Base-by-base conservation (phyloP, 371 early-diverging fungal species). In the Rhizopus arrhizus region DNA sequence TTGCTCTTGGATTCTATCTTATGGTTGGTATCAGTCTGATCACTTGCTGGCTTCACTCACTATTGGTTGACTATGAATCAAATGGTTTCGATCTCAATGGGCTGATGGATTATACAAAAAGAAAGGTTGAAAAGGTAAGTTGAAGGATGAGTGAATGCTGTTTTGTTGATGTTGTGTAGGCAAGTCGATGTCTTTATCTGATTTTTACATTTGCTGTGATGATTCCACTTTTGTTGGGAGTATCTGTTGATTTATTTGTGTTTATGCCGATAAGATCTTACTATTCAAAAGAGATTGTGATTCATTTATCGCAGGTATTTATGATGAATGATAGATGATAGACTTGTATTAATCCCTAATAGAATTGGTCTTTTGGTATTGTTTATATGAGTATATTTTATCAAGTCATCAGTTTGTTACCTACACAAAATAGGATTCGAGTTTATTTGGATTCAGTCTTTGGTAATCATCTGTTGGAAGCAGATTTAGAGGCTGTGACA, bases 291-390 rank as follows among this genome's bases (percentile, higher is more conserved):
- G 75, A 68, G 28, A 55, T 75, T n/a, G 76, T 73, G 12, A 70
- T 85, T 41, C 72, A 80, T 41, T 56, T 82, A 33, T 70, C 80
- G 32, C 75, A 85, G 72, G 86, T 84, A 80, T 61, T 3, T 8
- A 45, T 2, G 7, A 15, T 22, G 9, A 12, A 48, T 3, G 10
- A 48, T 6, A 48, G 15, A n/a, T n/a, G n/a, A n/a, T n/a, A n/a
- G 22, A 12, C 3, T 5, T 10, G 12, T 2, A 29, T 29, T 48
- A 31, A 48, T 32, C 41, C 36, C 12, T 34, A 31, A 36, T 57
- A 85, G 87, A 78, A 82, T 53, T 87, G 86, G 87, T 73, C 85
- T 12, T 65, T 82, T 60, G 87, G 87, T 40, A 60, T 85, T 46
- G 72, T 84, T 2, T 85, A 81, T 61, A 72, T 82, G 64, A 82